These are phyloP conservation scores for Rubia occidens DNA, from an alignment of 305 asterid species.

Conservation along the genomic window DNA sequence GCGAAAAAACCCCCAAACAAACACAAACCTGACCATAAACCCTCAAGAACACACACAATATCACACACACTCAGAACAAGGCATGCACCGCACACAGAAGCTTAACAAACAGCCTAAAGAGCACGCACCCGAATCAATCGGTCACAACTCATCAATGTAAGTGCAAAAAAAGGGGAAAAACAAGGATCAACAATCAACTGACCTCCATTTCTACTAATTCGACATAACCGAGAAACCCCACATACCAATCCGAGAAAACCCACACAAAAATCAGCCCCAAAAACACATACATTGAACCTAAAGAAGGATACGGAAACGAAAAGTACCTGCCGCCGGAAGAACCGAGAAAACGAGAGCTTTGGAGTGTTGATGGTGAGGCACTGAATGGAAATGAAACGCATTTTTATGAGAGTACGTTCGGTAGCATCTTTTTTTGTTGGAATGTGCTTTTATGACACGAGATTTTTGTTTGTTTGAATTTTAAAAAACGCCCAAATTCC, in stretches of 20 bases:
- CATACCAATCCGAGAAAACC: background rate
- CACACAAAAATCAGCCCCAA: background rate
- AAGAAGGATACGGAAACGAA: background rate
- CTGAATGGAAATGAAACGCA: background rate
- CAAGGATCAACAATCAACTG: background rate
- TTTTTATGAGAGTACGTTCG: slow-evolving; percentile 1
- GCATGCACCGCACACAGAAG: background rate
- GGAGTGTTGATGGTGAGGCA: background rate
- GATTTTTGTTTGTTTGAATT: background rate
- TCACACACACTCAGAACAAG: background rate
- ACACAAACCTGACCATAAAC: background rate
- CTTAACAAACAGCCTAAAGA: background rate
- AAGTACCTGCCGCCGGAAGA: background rate
- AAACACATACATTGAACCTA: background rate
- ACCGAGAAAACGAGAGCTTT: background rate
- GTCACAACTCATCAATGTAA: background rate
- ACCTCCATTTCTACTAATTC: background rate
- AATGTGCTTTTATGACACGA: slow-evolving; percentile 1
- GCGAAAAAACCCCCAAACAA: background rate
- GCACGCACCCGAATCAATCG: background rate
- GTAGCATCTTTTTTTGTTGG: slow-evolving; percentile 2
- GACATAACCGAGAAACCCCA: background rate
- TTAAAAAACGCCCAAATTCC: background rate
- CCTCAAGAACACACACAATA: background rate
- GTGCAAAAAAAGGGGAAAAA: background rate